Percentiles rank a stretch among this genome's conserved stretches.
These are phyloP conservation scores for Neurospora crassa DNA, from an alignment of 2,329 filamentous ascomycete genomes.

Conservation along the genomic window DNA sequence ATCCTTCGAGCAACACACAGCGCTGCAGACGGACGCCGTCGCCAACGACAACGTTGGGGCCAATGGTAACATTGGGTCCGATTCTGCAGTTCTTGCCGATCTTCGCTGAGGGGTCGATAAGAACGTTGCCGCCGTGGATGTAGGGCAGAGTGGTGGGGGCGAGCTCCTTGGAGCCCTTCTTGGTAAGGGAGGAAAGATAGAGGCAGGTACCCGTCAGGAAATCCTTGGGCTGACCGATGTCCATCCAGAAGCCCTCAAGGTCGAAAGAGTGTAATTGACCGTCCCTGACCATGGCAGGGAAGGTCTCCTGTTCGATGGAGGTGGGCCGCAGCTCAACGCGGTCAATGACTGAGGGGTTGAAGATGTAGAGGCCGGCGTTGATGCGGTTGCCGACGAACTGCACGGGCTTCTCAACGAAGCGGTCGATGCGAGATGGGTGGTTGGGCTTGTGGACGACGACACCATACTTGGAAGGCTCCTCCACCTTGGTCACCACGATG, in stretches of 20 bases:
- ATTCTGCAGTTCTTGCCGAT: conserved; percentile 98
- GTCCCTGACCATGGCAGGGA: conserved; percentile 86
- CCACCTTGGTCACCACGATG: conserved; percentile 97
- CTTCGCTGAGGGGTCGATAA: conserved; percentile 89
- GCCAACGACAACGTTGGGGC: conserved; percentile 82
- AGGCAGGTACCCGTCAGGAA: conserved; percentile 94
- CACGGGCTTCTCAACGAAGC: conserved; percentile 98
- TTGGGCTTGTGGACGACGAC: conserved; percentile 95
- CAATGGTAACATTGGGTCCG: conserved; percentile 92
- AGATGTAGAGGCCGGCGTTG: conserved; percentile 96
- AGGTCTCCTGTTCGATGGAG: conserved; percentile 97
- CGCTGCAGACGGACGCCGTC: conserved; percentile 92
- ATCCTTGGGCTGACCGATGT: conserved; percentile 96
- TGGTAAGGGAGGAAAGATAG: conserved; percentile 85
- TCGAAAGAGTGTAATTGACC: conserved; percentile 92
- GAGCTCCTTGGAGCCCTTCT: conserved; percentile 80
- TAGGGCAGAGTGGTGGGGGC: conserved; percentile 64
- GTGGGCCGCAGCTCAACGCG: conserved; percentile 95
- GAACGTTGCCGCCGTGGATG: conserved; percentile 87
- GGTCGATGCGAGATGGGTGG: conserved; percentile 86
- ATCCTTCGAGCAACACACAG: conserved; percentile 78
- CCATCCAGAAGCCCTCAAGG: conserved; percentile 98
- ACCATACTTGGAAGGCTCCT: conserved; percentile 98
- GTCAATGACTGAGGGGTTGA: conserved; percentile 82
- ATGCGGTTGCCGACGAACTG: conserved; percentile 98